Evolutionary conservation across 768 basidiomycete species (phyloP).

Genomic region (Collybia sp.): DNA sequence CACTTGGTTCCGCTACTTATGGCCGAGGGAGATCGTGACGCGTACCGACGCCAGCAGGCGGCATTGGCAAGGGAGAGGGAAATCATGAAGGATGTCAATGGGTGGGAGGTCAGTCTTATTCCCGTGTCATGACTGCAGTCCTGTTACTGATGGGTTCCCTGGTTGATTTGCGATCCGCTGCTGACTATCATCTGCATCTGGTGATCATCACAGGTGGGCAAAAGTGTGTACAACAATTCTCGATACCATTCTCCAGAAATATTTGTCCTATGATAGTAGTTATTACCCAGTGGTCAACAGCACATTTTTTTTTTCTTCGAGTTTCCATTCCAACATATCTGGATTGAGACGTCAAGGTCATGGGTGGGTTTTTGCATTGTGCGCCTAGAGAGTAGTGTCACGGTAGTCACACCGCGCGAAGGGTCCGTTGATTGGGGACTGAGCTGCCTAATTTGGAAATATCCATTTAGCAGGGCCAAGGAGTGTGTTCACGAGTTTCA

Average conservation of each 20-base stretch:
- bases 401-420: background rate
- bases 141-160: conserved; percentile 12
- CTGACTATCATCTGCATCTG: conserved; percentile 16
- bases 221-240: conserved; percentile 81
- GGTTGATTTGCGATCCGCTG: conserved; percentile 9
- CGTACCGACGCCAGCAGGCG: conserved; percentile 78
- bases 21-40: conserved; percentile 92
- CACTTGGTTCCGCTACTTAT: conserved; percentile 88
- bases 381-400: too few species aligned
- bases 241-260: conserved; percentile 53
- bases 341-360: too few species aligned
- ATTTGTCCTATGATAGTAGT: conserved; percentile 26
- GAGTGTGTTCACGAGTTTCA: too few species aligned
- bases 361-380: too few species aligned
- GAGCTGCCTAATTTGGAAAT: conserved; percentile 1
- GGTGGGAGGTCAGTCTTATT: conserved; percentile 84
- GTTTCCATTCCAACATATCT: too few species aligned
- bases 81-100: conserved; percentile 93
- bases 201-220: conserved; percentile 56
- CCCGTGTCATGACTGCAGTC: conserved; percentile 12
- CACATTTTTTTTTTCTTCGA: too few species aligned
- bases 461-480: too few species aligned
- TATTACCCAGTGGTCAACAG: background rate
- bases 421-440: conserved; percentile 4
- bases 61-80: conserved; percentile 73